Evolutionary conservation across 148 eudicot species (phyloP).

Genomic region (Mesembryanthemum crystallinum): DNA sequence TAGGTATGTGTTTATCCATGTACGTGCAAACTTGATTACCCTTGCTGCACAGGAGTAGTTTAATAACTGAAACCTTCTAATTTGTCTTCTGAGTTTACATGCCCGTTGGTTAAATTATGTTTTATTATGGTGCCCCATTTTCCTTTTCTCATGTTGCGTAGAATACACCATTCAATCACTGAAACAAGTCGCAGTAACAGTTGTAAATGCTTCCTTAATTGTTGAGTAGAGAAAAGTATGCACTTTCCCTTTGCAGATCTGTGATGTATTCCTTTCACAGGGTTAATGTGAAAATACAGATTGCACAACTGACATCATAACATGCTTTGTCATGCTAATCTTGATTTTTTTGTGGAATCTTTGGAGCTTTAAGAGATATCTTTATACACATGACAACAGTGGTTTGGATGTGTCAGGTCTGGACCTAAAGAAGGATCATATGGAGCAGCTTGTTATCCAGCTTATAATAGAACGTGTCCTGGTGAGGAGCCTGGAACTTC

Average conservation of each 20-base stretch:
- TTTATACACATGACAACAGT: not conserved
- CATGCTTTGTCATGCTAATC: too few species aligned
- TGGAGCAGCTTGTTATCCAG: constrained; percentile 86
- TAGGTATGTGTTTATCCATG: constrained; percentile 41
- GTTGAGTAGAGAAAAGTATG: too few species aligned
- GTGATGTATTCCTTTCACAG: too few species aligned
- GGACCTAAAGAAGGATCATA: constrained; percentile 68
- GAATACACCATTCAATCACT: not conserved
- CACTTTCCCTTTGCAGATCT: too few species aligned
- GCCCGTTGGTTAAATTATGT: not conserved
- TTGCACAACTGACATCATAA: too few species aligned
- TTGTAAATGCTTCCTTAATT: too few species aligned
- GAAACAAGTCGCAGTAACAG: too few species aligned
- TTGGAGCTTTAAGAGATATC: too few species aligned
- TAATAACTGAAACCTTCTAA: not conserved
- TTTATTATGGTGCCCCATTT: not conserved
- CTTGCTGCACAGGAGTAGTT: not conserved
- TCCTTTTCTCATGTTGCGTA: not conserved
- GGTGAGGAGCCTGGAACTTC: constrained; percentile 45
- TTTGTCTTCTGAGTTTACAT: not conserved
- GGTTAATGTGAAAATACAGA: too few species aligned
- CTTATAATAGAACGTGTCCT: constrained; percentile 71
- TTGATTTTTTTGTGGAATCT: not conserved
- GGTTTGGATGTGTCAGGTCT: constrained; percentile 43
- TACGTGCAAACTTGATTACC: not conserved